These are phyloP conservation scores for Talaromyces amestolkiae DNA, from an alignment of 2,329 filamentous ascomycete species.

Conservation along the genomic window DNA sequence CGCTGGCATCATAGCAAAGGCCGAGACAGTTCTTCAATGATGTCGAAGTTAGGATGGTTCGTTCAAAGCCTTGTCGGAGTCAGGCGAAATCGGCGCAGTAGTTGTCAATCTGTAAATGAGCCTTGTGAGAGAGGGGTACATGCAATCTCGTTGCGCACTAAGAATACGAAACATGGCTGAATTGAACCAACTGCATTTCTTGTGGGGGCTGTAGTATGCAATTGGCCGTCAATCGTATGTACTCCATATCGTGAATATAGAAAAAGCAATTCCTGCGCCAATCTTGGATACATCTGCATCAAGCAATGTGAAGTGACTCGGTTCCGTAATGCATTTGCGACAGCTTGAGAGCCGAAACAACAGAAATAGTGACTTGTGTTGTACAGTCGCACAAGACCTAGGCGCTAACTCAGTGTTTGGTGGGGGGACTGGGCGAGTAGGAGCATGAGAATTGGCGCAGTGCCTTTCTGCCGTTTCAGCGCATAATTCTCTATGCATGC, in stretches of 20 bases:
- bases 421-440: conserved; percentile 1
- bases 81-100: not conserved
- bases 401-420: not conserved
- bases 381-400: not conserved
- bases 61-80: not conserved
- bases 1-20: not conserved
- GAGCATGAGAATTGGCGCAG: not conserved
- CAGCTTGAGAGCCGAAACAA: not conserved
- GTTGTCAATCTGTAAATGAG: not conserved
- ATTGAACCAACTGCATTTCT: not conserved
- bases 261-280: not conserved
- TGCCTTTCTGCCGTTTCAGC: not conserved
- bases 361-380: not conserved
- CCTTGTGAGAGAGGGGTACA: not conserved
- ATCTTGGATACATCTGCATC: not conserved
- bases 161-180: not conserved
- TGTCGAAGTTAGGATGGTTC: not conserved
- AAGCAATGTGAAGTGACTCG: not conserved
- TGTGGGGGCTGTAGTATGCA: not conserved
- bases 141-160: not conserved
- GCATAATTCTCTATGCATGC: not conserved
- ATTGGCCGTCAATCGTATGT: not conserved
- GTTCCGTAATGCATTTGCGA: not conserved
- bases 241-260: not conserved
- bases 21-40: not conserved